Evolutionary conservation across 2,329 filamentous ascomycete genomes (phyloP).

Genomic region (Lachnellula cervina): DNA sequence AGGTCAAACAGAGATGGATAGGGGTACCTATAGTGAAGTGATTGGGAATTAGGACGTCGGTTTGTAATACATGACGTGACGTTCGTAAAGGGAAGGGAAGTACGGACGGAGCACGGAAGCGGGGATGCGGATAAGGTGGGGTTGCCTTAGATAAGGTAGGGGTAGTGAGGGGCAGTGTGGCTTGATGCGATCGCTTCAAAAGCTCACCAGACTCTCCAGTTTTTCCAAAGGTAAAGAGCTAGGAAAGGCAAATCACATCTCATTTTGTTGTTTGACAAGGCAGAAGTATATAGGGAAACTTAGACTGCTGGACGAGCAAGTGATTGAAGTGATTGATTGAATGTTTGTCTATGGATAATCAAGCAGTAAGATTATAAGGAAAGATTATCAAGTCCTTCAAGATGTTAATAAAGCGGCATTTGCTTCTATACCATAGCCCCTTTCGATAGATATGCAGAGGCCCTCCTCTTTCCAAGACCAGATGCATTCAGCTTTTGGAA

Average conservation of each 20-base stretch:
- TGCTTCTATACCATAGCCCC: background rate
- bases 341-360: background rate
- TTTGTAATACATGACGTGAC: constrained; percentile 9
- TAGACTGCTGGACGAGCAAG: background rate
- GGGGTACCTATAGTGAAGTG: background rate
- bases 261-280: background rate
- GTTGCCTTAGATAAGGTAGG: too few species aligned
- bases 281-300: background rate
- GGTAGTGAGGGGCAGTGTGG: background rate
- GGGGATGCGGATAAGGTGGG: background rate
- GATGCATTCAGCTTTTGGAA: background rate
- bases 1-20: background rate
- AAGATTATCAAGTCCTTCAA: background rate
- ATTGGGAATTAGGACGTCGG: background rate
- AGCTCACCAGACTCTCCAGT: background rate
- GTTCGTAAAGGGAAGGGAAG: background rate
- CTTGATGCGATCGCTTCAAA: background rate
- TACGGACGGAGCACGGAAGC: constrained; percentile 2
- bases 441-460: background rate
- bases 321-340: background rate
- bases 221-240: background rate
- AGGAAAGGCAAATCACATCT: too few species aligned
- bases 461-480: background rate
- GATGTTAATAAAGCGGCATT: background rate
- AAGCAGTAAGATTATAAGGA: background rate